Conservation (phyloP, 2,329 filamentous ascomycete genomes). For the Pseudogymnoascus sp. region DNA sequence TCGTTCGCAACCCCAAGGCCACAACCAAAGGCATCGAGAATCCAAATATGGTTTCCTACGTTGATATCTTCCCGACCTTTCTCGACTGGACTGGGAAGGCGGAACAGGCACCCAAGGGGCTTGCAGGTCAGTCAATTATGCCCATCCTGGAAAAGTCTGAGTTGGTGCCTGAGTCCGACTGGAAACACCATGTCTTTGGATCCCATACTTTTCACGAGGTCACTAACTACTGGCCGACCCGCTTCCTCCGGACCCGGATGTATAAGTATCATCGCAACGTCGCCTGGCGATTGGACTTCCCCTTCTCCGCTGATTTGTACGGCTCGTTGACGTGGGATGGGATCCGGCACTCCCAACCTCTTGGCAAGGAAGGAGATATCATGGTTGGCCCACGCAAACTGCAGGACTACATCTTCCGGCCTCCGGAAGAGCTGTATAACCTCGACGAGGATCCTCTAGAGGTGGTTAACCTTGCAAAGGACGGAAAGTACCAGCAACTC, state of each 20-base stretch:
- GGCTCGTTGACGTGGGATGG: conserved; percentile 38
- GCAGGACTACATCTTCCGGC: conserved; percentile 37
- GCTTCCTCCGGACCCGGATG: conserved; percentile 34
- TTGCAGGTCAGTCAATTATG: conserved; percentile 34
- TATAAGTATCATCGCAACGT: conserved; percentile 48
- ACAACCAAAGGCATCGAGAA: conserved; percentile 23
- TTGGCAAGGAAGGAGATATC: conserved; percentile 12
- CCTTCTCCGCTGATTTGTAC: conserved; percentile 41
- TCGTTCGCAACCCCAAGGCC: conserved; percentile 28
- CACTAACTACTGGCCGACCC: conserved; percentile 44
- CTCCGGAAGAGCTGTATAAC: conserved; percentile 41
- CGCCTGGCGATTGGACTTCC: conserved; percentile 42
- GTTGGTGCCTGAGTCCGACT: conserved; percentile 13
- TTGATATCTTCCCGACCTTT: conserved; percentile 34
- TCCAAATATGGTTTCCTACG: conserved; percentile 33
- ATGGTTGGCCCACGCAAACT: conserved; percentile 36
- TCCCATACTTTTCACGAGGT: conserved; percentile 46
- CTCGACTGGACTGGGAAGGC: conserved; percentile 29
- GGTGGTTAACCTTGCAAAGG: conserved; percentile 36
- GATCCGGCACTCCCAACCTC: conserved; percentile 31
- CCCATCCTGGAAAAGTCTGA: conserved; percentile 26
- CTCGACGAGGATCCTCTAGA: conserved; percentile 39
- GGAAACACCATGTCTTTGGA: conserved; percentile 36
- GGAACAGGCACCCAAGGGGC: conserved; percentile 36
- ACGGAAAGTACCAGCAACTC: conserved; percentile 27